Conservation (phyloP, 164 flowering plant genomes). For the Macadamia integrifolia region DNA sequence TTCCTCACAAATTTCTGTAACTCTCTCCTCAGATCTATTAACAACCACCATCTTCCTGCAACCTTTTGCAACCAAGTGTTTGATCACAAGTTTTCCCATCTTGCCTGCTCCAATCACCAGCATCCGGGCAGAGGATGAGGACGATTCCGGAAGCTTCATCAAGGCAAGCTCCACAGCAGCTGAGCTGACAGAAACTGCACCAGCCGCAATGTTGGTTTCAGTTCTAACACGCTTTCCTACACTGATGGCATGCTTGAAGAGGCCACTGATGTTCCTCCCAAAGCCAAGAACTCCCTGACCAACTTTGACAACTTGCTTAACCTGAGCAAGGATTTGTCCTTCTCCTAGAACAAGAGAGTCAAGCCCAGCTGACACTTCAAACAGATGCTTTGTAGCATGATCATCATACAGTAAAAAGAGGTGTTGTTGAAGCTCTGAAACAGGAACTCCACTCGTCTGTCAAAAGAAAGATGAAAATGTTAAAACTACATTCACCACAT, state of each 20-base stretch:
- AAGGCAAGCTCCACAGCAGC: slow-evolving; percentile 95
- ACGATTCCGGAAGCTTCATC: slow-evolving; percentile 80
- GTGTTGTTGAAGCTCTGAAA: slow-evolving; percentile 71
- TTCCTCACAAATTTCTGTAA: slow-evolving; percentile 73
- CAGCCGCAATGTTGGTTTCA: slow-evolving; percentile 87
- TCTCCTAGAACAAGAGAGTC: slow-evolving; percentile 96
- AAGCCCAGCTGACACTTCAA: slow-evolving; percentile 95
- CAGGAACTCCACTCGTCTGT: slow-evolving; percentile 96
- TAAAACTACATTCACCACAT: neutral
- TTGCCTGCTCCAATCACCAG: slow-evolving; percentile 93
- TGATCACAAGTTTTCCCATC: slow-evolving; percentile 99
- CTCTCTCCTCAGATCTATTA: slow-evolving; percentile 82
- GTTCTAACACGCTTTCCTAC: slow-evolving; percentile 90
- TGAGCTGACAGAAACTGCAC: slow-evolving; percentile 97
- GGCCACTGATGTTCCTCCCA: slow-evolving; percentile 82
- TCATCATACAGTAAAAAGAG: slow-evolving; percentile 77
- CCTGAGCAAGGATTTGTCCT: slow-evolving; percentile 96
- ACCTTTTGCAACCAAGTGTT: slow-evolving; percentile 92
- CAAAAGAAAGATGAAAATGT: slow-evolving; percentile 7
- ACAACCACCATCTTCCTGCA: slow-evolving; percentile 87
- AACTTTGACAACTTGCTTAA: slow-evolving; percentile 86
- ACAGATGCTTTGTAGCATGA: slow-evolving; percentile 87
- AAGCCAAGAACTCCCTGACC: slow-evolving; percentile 88
- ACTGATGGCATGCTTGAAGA: slow-evolving; percentile 90
- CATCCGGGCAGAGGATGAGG: slow-evolving; percentile 61